Evolutionary conservation across 2,329 filamentous ascomycete species (phyloP), one percentile per base, ranked within the genome.

Genomic region (Fusarium sp.): DNA sequence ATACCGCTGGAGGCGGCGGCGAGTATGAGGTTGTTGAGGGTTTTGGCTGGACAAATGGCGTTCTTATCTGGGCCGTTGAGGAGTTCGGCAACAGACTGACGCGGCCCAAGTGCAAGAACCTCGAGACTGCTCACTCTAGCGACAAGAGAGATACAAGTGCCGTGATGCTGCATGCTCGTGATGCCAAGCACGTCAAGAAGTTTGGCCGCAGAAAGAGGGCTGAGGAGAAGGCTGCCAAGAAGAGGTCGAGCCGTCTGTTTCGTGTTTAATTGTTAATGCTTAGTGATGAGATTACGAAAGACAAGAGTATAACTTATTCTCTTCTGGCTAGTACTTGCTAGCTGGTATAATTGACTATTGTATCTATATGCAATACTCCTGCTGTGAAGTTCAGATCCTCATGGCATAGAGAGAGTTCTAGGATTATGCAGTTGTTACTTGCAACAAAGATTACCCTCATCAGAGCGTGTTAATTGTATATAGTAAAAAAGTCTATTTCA

Each of bases 1-100:
- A 90, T 65, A 84, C 83, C 1, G 87, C 86, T 2, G 89, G 89
- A 28, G 80, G 87, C 8, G 89, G 89, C 7, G 89, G 89, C 67
- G 89, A 91, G 80, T 91, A 91, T 75, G 83, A 86, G 54, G 89
- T 91, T 7, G 89, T 90, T 4, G 87, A 90, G 77, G 89, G 89
- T 2, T 92, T 92, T 69, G 89, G 89, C 8, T 92, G 89, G 89
- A 87, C 86, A 1, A 91, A 91, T 68, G 89, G 89, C 30, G 88
- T 91, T 52, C 75, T 91, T 30, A 86, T 92, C 52, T 91, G 89
- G 88, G 81, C 84, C 2, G 88, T 84, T 10, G 89, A 91, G 71
- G 83, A 82, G 9, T 92, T 91, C 77, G 85, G 82, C 14, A 80
- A 83, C 71, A 77, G 83, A 68, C 75, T 91, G 58, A 81, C 75